Evolutionary conservation across 805 yeast genomes (phyloP).

Genomic region (Starmerella cellae): DNA sequence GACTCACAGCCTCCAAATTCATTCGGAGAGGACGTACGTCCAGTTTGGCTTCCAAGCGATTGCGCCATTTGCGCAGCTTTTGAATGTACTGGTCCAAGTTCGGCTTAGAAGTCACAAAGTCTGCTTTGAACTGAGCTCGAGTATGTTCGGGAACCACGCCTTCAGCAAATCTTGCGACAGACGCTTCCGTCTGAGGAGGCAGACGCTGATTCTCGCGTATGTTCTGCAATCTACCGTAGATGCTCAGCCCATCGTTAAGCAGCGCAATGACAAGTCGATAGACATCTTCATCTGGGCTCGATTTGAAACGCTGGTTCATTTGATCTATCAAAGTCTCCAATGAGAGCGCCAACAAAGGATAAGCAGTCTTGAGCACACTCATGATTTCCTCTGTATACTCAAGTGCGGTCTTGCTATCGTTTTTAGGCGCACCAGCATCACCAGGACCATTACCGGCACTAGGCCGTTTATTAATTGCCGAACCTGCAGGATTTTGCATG

Average conservation of each 20-base stretch:
- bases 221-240: conserved; percentile 68
- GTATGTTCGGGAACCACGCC: conserved; percentile 81
- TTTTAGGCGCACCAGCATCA: not conserved
- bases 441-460: not conserved
- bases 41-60: conserved; percentile 77
- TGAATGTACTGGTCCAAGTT: conserved; percentile 75
- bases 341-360: conserved; percentile 82
- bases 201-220: conserved; percentile 80
- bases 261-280: conserved; percentile 86
- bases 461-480: not conserved
- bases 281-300: conserved; percentile 90
- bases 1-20: conserved; percentile 79
- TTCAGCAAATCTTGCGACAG: conserved; percentile 79
- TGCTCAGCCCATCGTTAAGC: conserved; percentile 85
- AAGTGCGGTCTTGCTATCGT: conserved; percentile 57
- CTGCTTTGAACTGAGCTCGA: conserved; percentile 80
- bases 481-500: not conserved
- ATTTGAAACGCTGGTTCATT: conserved; percentile 82
- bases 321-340: conserved; percentile 93
- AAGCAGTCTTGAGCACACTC: conserved; percentile 92
- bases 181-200: conserved; percentile 84
- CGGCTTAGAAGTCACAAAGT: conserved; percentile 76
- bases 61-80: conserved; percentile 82
- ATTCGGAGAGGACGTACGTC: conserved; percentile 72
- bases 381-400: conserved; percentile 84